Percentiles rank a stretch among this genome's conserved stretches.
Evolutionary conservation across 495 filamentous ascomycete species (phyloP).

Genomic region (Annulohypoxylon moriforme): DNA sequence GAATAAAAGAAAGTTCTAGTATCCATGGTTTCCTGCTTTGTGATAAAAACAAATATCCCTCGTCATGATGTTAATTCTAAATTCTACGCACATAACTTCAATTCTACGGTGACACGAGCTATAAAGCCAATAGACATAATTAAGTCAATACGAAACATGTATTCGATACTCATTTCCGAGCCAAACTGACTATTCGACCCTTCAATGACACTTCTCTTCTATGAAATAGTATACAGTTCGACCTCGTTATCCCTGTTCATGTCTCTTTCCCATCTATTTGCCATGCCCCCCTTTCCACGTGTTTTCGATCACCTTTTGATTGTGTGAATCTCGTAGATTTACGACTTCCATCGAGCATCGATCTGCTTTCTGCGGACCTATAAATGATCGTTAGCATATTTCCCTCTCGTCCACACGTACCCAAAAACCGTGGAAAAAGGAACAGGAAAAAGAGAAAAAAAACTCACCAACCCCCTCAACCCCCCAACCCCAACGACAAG

Average conservation of each 20-base stretch:
- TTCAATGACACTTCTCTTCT: not conserved
- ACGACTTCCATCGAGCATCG: conserved; percentile 51
- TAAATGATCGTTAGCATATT: conserved; percentile 10
- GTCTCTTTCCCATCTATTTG: not conserved
- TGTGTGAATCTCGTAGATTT: not conserved
- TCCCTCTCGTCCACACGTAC: too few relatives aligned
- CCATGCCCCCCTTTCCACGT: not conserved
- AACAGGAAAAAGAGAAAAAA: conserved; percentile 5
- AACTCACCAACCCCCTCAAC: conserved; percentile 86
- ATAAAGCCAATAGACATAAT: not conserved
- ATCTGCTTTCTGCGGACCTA: conserved; percentile 58
- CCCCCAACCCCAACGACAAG: conserved; percentile 77
- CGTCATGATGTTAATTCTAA: not conserved
- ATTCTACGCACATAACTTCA: too few relatives aligned
- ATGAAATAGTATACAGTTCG: conserved; percentile 7
- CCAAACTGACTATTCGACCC: not conserved
- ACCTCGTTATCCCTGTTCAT: not conserved
- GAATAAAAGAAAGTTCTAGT: conserved; percentile 5
- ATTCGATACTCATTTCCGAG: not conserved
- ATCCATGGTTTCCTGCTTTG: not conserved
- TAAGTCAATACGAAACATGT: not conserved
- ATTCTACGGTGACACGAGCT: not conserved
- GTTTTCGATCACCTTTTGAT: not conserved
- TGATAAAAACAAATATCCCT: not conserved
- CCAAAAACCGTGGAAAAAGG: too few relatives aligned